These are phyloP conservation scores for Dothideomycetes sp. DNA, from an alignment of 2,329 filamentous ascomycete species.

Conservation along the genomic window DNA sequence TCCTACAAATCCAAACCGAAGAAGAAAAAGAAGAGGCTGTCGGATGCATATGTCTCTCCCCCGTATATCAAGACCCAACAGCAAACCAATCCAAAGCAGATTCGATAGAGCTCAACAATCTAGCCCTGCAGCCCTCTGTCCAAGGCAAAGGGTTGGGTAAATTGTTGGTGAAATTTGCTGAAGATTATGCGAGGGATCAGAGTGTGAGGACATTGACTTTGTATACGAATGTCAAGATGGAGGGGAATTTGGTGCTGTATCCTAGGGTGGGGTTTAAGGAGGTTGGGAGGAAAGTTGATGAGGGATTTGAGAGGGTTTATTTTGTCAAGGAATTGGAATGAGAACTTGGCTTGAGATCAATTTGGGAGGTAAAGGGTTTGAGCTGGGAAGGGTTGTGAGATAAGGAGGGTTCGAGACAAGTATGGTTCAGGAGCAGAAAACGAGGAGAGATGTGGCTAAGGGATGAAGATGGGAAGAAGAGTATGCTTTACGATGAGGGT, in stretches of 20 bases:
- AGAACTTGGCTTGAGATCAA: no score
- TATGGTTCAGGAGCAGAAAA: no score
- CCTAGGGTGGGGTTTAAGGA: background rate
- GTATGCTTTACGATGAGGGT: no score
- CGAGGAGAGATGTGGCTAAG: no score
- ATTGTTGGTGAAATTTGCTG: background rate
- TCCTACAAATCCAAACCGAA: background rate
- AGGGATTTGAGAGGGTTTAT: constrained; percentile 6
- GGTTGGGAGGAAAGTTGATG: background rate
- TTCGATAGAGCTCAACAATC: constrained; percentile 3
- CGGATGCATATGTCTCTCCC: background rate
- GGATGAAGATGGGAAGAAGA: no score
- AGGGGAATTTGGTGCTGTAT: constrained; percentile 2
- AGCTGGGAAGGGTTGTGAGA: no score
- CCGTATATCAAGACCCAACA: no score
- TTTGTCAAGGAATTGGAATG: background rate
- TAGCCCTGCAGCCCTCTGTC: background rate
- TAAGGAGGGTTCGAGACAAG: no score
- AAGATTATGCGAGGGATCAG: background rate
- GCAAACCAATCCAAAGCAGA: no score
- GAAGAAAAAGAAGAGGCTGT: no score
- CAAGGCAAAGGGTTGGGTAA: constrained; percentile 6
- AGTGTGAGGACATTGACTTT: background rate
- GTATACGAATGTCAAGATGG: constrained; percentile 12
- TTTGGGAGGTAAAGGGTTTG: no score